Evolutionary conservation across 371 early-diverging fungal species (phyloP).

Genomic region (Rhizopus microsporus): DNA sequence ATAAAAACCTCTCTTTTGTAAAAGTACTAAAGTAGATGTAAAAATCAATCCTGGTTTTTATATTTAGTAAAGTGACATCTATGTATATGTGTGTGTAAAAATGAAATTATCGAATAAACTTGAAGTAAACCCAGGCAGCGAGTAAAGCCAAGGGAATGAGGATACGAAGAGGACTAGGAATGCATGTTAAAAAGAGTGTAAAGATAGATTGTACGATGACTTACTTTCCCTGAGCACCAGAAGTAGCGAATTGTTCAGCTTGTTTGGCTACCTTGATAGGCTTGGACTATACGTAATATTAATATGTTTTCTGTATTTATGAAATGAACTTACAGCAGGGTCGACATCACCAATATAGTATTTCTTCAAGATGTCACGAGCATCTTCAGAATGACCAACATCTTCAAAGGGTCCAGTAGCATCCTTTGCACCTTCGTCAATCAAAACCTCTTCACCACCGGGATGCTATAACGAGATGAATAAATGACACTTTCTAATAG

Average conservation of each 20-base stretch:
- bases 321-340: constrained; percentile 48
- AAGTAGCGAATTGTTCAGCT: constrained; percentile 9
- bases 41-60: background rate
- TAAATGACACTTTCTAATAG: background rate
- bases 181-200: background rate
- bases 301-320: background rate
- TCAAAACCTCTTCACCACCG: constrained; percentile 80
- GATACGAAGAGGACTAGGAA: constrained; percentile 41
- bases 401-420: constrained; percentile 95
- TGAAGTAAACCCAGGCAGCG: constrained; percentile 31
- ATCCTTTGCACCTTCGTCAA: constrained; percentile 83
- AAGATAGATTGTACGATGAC: constrained; percentile 11
- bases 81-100: background rate
- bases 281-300: constrained; percentile 27
- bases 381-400: constrained; percentile 94
- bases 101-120: constrained; percentile 16
- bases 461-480: constrained; percentile 60
- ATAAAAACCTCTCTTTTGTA: no score
- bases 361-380: constrained; percentile 75
- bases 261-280: constrained; percentile 31
- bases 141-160: constrained; percentile 35
- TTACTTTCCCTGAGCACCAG: constrained; percentile 52
- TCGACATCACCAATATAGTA: constrained; percentile 78
- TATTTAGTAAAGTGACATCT: background rate
- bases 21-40: no score